phyloP scores from a whole-genome alignment of 345 rosid species.

The Camelina hispida region DNA sequence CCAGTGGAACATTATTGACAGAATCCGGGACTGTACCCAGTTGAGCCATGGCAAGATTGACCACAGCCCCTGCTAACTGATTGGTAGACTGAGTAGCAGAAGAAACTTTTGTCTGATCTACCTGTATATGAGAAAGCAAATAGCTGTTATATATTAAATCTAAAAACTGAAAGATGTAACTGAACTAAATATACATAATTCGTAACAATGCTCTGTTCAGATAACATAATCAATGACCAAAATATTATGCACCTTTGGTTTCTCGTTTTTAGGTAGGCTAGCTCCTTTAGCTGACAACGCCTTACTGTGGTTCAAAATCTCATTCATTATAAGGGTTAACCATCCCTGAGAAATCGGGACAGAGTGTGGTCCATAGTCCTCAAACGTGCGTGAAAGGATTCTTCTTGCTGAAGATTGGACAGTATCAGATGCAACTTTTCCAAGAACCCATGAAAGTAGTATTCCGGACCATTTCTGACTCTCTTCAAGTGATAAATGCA shows the following conservation, averaged over 20 bases:
- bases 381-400: constrained; percentile 84
- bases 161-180: constrained; percentile 19
- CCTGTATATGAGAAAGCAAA: constrained; percentile 63
- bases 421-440: constrained; percentile 61
- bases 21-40: constrained; percentile 54
- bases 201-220: neutral
- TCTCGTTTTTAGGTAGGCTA: constrained; percentile 60
- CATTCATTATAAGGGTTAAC: constrained; percentile 77
- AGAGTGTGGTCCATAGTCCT: constrained; percentile 74
- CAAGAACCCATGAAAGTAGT: constrained; percentile 82
- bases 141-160: constrained; percentile 11
- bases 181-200: constrained; percentile 6
- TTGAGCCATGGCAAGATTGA: constrained; percentile 75
- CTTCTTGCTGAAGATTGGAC: constrained; percentile 72
- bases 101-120: constrained; percentile 73
- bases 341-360: constrained; percentile 94
- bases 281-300: constrained; percentile 60
- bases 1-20: constrained; percentile 61
- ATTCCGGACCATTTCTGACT: constrained; percentile 92
- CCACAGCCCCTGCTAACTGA: constrained; percentile 82
- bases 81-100: constrained; percentile 68
- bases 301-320: constrained; percentile 63
- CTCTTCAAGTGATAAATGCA: constrained; percentile 82
- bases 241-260: constrained; percentile 62
- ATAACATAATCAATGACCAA: constrained; percentile 34